Conservation (phyloP, 192 early-diverging fungal genomes). For the Umbelopsis isabellina region DNA sequence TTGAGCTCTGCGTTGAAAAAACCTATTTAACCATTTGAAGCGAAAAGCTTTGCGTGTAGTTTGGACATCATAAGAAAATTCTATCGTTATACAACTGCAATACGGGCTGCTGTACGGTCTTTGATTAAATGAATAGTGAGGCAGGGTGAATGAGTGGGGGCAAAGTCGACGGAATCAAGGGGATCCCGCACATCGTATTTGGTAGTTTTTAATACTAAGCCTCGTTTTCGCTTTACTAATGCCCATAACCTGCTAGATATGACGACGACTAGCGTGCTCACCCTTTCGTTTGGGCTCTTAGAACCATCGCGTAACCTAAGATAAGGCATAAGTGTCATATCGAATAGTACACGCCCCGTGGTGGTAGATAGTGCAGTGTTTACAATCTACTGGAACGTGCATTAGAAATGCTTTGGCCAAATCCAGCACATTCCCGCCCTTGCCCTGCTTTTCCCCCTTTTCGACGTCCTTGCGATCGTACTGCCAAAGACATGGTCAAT, state of each 20-base stretch:
- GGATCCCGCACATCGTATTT: neutral
- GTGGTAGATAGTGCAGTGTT: neutral
- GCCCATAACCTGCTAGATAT: too few species aligned
- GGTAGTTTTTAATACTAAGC: neutral
- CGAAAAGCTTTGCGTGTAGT: neutral
- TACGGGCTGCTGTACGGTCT: neutral
- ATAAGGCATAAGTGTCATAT: too few species aligned
- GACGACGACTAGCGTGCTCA: too few species aligned
- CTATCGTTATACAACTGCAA: neutral
- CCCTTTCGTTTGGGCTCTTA: too few species aligned
- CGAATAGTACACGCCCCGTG: too few species aligned
- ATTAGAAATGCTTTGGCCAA: slow-evolving; percentile 14
- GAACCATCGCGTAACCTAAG: too few species aligned
- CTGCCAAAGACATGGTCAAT: too few species aligned
- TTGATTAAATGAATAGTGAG: slow-evolving; percentile 20
- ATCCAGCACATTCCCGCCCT: slow-evolving; percentile 18
- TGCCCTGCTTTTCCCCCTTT: neutral
- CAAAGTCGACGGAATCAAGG: neutral
- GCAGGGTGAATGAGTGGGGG: slow-evolving; percentile 7
- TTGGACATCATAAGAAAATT: neutral
- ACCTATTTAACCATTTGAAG: slow-evolving; percentile 20
- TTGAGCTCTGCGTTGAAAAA: neutral
- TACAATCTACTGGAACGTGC: slow-evolving; percentile 20
- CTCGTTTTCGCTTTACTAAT: too few species aligned
- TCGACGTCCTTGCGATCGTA: neutral